Base-by-base conservation (phyloP, 108 stramenopile genomes). In the Fistulifera solaris region DNA sequence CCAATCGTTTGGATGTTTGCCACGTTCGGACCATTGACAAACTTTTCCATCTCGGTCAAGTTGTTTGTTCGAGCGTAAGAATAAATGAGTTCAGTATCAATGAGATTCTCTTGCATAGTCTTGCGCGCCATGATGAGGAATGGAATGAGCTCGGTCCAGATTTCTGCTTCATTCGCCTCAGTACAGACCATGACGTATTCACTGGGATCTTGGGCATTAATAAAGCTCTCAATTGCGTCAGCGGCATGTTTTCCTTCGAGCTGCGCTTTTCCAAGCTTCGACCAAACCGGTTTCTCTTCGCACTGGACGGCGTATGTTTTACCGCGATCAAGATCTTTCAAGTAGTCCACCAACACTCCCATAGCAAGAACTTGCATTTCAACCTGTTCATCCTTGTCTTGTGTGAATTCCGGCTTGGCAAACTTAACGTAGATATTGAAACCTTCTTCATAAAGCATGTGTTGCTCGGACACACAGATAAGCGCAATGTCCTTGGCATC, bases 361-460 rank as follows among this genome's bases (percentile, higher is more conserved):
- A 96, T 77, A 25, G 99, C 99, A 59, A 78, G 72, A n/a, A 98
- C 94, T 58, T 94, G 92, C 81, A 94, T 80, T 66, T 98, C 93
- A 41, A 92, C 73, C 65, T 90, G 79, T 24, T 91, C 88, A 25
- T 92, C 90, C 83, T 95, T 95, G 57, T 90, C 92, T 4, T 71
- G 67, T 23, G 84, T 89, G 62, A 66, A 70, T 60, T 94, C 91
- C 11, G 84, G 84, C 79, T 95, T 97, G 24, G 91, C 83, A 66
- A 96, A 98, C 82, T 99, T 99, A 54, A 72, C 75, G 84, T 98
- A 99, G 62, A 99, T 99, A 51, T 71, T 87, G 76, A 85, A 96
- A 53, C 93, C 99, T 68, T 99, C 99, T 66, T 99, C 99, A 75
- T 88, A 98, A 14, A 99, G 91, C 74, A 93, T 93, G 91, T 99